A percentile compares a stretch with the other conserved stretches of the same genome.
phyloP scores from a whole-genome alignment of 768 basidiomycete genomes.

The Suillus brevipes region DNA sequence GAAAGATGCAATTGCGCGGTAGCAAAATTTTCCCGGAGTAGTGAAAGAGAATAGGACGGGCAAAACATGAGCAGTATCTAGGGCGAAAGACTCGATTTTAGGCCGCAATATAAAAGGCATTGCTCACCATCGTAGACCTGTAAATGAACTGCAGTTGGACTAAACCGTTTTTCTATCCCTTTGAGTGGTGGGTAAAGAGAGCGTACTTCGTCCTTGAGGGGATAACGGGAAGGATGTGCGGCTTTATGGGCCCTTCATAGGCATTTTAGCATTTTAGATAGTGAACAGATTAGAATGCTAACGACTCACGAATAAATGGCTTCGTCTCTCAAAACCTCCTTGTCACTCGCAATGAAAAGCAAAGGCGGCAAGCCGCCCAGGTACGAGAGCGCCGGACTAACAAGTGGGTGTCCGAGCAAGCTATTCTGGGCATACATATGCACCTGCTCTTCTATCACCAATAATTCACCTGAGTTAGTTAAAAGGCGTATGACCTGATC shows the following conservation, averaged over 20 bases:
- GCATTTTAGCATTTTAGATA: background rate
- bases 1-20: constrained; percentile 74
- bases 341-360: constrained; percentile 81
- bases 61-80: constrained; percentile 72
- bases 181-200: constrained; percentile 56
- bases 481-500: constrained; percentile 48
- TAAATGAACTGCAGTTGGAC: constrained; percentile 83
- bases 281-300: background rate
- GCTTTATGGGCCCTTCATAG: constrained; percentile 84
- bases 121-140: constrained; percentile 84
- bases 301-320: constrained; percentile 70
- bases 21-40: constrained; percentile 78
- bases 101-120: constrained; percentile 22
- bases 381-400: constrained; percentile 79
- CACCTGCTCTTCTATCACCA: constrained; percentile 66
- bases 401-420: constrained; percentile 73
- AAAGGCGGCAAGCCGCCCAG: constrained; percentile 91
- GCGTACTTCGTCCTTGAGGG: constrained; percentile 44
- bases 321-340: constrained; percentile 91
- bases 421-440: constrained; percentile 87
- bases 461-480: constrained; percentile 48
- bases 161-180: constrained; percentile 51
- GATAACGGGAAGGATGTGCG: constrained; percentile 74
- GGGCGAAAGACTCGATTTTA: constrained; percentile 12
- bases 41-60: constrained; percentile 77